A percentile compares a stretch with the other conserved stretches of the same genome.
phyloP scores from a whole-genome alignment of 1,284 basidiomycete genomes.

The Rhodotorula sp. region DNA sequence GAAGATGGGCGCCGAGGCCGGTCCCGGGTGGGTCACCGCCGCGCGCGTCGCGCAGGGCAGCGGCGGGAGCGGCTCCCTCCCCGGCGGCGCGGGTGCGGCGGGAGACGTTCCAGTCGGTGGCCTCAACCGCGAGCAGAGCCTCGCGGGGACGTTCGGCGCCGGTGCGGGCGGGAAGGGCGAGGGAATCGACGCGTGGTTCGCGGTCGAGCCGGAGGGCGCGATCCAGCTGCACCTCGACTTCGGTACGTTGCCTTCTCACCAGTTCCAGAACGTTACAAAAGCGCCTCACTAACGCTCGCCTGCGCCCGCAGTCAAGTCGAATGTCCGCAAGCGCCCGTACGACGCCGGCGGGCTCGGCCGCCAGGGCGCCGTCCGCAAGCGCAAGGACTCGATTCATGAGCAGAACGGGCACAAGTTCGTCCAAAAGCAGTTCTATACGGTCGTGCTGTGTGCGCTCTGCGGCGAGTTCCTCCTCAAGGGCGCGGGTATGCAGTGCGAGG shows the following conservation, averaged over 20 bases:
- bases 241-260: slow-evolving; percentile 60
- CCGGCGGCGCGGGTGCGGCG: background rate
- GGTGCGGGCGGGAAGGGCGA: slow-evolving; percentile 26
- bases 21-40: slow-evolving; percentile 86
- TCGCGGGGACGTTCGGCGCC: slow-evolving; percentile 4
- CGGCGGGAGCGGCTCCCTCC: slow-evolving; percentile 19
- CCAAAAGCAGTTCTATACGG: slow-evolving; percentile 89
- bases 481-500: slow-evolving; percentile 97
- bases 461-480: slow-evolving; percentile 97
- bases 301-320: slow-evolving; percentile 77
- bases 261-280: too few relatives aligned
- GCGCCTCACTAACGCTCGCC: background rate
- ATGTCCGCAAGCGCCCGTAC: slow-evolving; percentile 88
- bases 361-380: slow-evolving; percentile 96
- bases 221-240: slow-evolving; percentile 84
- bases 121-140: slow-evolving; percentile 14
- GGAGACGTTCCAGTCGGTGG: background rate
- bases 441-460: slow-evolving; percentile 97
- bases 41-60: slow-evolving; percentile 51
- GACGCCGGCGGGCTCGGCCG: slow-evolving; percentile 90
- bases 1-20: slow-evolving; percentile 78
- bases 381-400: slow-evolving; percentile 97
- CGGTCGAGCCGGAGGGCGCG: slow-evolving; percentile 96
- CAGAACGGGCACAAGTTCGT: slow-evolving; percentile 99
- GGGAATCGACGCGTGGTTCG: slow-evolving; percentile 95